phyloP scores from a whole-genome alignment of 2,329 filamentous ascomycete species.

The Fusarium subglutinans region DNA sequence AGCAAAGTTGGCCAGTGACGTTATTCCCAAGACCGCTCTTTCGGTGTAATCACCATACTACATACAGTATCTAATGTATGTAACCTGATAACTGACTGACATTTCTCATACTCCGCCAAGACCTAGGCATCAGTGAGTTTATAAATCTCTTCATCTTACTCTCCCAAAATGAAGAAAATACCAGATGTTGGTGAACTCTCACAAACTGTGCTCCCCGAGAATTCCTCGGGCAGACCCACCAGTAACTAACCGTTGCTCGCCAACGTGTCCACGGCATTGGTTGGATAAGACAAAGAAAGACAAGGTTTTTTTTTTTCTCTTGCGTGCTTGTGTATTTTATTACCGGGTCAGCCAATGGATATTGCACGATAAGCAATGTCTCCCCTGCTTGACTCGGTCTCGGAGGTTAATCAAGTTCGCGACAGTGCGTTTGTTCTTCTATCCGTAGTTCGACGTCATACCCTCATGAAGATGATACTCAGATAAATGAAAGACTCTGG shows the following conservation, averaged over 20 bases:
- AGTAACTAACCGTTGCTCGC: constrained; percentile 36
- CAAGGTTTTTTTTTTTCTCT: constrained; percentile 23
- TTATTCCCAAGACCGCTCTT: constrained; percentile 20
- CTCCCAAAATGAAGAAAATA: constrained; percentile 12
- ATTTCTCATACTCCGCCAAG: background rate
- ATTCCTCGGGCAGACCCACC: constrained; percentile 41
- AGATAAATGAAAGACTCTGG: background rate
- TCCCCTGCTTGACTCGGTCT: constrained; percentile 8
- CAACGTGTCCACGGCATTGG: constrained; percentile 41
- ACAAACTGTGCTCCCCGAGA: constrained; percentile 22
- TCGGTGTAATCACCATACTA: background rate
- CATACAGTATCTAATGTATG: background rate
- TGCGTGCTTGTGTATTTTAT: constrained; percentile 22
- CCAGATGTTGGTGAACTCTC: constrained; percentile 18
- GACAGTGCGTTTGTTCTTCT: background rate
- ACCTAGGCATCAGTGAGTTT: constrained; percentile 23
- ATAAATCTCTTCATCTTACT: background rate
- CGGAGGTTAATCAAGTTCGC: constrained; percentile 8
- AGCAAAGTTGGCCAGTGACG: constrained; percentile 24
- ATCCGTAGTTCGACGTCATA: constrained; percentile 14
- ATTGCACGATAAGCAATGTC: constrained; percentile 24
- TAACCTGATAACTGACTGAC: constrained; percentile 24
- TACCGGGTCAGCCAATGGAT: constrained; percentile 24
- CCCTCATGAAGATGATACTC: background rate
- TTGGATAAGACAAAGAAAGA: constrained; percentile 15